Conservation (phyloP, 768 basidiomycete genomes). For the Russula vinacea region DNA sequence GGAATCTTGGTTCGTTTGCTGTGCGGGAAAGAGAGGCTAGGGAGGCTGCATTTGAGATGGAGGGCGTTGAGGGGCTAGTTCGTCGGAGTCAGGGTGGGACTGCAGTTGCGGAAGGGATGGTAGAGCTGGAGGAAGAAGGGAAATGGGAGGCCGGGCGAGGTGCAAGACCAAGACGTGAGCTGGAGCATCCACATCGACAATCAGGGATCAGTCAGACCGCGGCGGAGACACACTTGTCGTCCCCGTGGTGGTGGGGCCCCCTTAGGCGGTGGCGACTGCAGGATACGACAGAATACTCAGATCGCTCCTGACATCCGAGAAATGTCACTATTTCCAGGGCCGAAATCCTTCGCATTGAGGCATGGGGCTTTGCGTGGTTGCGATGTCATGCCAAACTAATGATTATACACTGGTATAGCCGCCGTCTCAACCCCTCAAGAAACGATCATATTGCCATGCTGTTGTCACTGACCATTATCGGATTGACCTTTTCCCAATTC, state of each 20-base stretch:
- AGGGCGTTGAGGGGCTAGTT: slow-evolving; percentile 11
- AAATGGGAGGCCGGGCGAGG: slow-evolving; percentile 8
- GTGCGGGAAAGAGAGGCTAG: slow-evolving; percentile 40
- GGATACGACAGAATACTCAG: slow-evolving; percentile 68
- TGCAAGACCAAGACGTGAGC: slow-evolving; percentile 33
- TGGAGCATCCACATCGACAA: slow-evolving; percentile 27
- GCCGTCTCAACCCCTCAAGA: too few relatives aligned
- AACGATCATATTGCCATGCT: neutral
- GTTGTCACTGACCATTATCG: neutral
- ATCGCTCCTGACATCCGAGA: slow-evolving; percentile 9
- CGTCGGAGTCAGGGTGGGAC: neutral
- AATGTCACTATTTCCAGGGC: neutral
- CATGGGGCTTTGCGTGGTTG: neutral
- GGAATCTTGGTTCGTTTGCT: slow-evolving; percentile 74
- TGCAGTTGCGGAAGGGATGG: slow-evolving; percentile 29
- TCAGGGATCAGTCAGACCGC: neutral
- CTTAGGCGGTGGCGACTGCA: slow-evolving; percentile 69
- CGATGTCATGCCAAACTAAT: too few relatives aligned
- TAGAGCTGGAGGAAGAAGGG: slow-evolving; percentile 20
- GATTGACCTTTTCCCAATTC: neutral
- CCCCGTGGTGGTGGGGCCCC: slow-evolving; percentile 82
- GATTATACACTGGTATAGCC: neutral
- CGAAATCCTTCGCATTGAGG: neutral
- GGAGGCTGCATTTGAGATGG: slow-evolving; percentile 34
- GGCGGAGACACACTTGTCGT: slow-evolving; percentile 32